Conservation (phyloP, 1,139 yeast genomes). For the Kodamaea ohmeri region DNA sequence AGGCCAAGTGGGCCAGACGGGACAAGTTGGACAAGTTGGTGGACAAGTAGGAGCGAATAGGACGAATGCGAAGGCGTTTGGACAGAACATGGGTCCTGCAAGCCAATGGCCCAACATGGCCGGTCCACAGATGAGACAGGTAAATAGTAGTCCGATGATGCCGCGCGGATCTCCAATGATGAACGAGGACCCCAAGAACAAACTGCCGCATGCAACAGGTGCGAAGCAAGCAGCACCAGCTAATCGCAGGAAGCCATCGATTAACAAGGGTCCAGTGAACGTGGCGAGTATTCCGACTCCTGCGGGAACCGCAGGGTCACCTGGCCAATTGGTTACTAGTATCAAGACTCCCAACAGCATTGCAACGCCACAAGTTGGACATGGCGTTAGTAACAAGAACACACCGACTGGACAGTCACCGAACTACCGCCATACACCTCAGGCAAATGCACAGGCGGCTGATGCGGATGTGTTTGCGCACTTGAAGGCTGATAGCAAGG, state of each 20-base stretch:
- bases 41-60: too few species aligned
- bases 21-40: too few species aligned
- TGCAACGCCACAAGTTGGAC: slow-evolving; percentile 40
- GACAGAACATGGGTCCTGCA: slow-evolving; percentile 17
- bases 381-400: slow-evolving; percentile 37
- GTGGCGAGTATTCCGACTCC: slow-evolving; percentile 33
- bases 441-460: slow-evolving; percentile 12
- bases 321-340: slow-evolving; percentile 39
- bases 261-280: slow-evolving; percentile 20
- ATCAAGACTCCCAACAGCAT: slow-evolving; percentile 48
- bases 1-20: slow-evolving; percentile 3
- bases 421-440: slow-evolving; percentile 18
- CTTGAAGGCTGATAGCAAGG: slow-evolving; percentile 29
- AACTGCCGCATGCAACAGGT: slow-evolving; percentile 6
- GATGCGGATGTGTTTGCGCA: slow-evolving; percentile 26
- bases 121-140: slow-evolving; percentile 11
- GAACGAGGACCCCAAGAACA: slow-evolving; percentile 15
- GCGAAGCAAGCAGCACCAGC: slow-evolving; percentile 12
- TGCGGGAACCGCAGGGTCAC: slow-evolving; percentile 39
- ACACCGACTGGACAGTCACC: slow-evolving; percentile 45
- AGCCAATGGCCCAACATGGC: slow-evolving; percentile 24
- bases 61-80: not conserved
- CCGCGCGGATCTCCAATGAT: slow-evolving; percentile 25
- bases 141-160: slow-evolving; percentile 25
- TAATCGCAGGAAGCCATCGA: slow-evolving; percentile 29